Percentiles rank a stretch among this genome's conserved stretches.
phyloP scores from a whole-genome alignment of 306 rosid genomes.

The Vigna unguiculata region DNA sequence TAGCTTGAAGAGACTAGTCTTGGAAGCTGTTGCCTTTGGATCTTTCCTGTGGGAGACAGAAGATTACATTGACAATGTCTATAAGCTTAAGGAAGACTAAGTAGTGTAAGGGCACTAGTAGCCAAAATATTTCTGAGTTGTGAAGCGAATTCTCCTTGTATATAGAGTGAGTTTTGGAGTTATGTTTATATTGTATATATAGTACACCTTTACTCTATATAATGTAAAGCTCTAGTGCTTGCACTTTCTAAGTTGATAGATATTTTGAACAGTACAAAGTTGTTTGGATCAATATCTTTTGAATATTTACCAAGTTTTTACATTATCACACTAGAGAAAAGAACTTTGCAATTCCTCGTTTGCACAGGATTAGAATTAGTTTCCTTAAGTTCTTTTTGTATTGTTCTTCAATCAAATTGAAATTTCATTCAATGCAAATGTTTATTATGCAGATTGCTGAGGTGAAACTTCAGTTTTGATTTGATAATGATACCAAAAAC shows the following conservation, averaged over 20 bases:
- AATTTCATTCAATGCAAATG: not conserved
- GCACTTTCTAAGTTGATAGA: slow-evolving; percentile 27
- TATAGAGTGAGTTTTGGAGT: slow-evolving; percentile 49
- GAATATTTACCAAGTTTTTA: not conserved
- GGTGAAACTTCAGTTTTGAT: not conserved
- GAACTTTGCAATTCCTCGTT: not conserved
- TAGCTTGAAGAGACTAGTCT: slow-evolving; percentile 85
- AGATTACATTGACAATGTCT: slow-evolving; percentile 74
- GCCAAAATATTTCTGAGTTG: slow-evolving; percentile 6
- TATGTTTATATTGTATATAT: slow-evolving; percentile 50
- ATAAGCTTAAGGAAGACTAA: slow-evolving; percentile 76
- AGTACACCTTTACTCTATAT: slow-evolving; percentile 29
- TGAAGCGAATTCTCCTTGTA: slow-evolving; percentile 52
- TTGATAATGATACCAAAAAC: not conserved
- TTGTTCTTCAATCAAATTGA: not conserved
- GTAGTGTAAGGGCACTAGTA: slow-evolving; percentile 28
- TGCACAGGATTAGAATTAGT: not conserved
- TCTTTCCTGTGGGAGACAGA: slow-evolving; percentile 93
- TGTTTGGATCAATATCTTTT: slow-evolving; percentile 30
- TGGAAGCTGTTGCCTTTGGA: slow-evolving; percentile 99
- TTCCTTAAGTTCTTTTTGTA: not conserved
- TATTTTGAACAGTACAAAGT: slow-evolving; percentile 13
- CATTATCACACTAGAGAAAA: not conserved
- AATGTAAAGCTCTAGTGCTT: slow-evolving; percentile 41
- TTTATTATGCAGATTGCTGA: not conserved